A percentile compares a stretch with the other conserved stretches of the same genome.
Conservation (phyloP, 345 rosid genomes). For the Angophora floribunda region DNA sequence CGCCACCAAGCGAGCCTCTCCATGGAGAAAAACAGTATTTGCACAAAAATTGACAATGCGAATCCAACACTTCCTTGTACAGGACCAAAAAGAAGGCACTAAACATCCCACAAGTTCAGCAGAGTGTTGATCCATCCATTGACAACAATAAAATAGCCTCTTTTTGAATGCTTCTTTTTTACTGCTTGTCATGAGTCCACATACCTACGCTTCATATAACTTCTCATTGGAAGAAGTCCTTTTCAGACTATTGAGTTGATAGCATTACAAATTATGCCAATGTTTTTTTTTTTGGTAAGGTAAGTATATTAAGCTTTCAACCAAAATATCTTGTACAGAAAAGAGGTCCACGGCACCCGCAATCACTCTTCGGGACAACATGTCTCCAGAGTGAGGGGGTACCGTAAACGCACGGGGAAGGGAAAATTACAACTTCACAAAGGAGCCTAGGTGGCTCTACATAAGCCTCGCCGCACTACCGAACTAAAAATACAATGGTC, state of each 20-base stretch:
- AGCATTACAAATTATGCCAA: neutral
- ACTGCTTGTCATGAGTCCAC: neutral
- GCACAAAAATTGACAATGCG: neutral
- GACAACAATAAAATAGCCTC: neutral
- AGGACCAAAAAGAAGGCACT: neutral
- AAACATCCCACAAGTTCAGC: neutral
- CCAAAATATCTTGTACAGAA: too few relatives aligned
- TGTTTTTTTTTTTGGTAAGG: too few relatives aligned
- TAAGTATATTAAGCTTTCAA: too few relatives aligned
- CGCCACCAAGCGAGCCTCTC: neutral
- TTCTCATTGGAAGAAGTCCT: neutral
- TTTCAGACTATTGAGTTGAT: neutral
- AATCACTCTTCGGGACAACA: too few relatives aligned
- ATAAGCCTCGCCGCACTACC: too few relatives aligned
- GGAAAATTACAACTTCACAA: too few relatives aligned
- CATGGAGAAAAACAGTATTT: neutral
- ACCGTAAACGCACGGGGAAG: too few relatives aligned
- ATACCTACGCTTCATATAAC: neutral
- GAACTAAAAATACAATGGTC: too few relatives aligned
- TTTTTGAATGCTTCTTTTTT: neutral
- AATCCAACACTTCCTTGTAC: neutral
- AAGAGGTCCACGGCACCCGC: too few relatives aligned
- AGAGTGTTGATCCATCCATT: neutral
- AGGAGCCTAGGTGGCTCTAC: too few relatives aligned
- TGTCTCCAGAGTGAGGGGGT: too few relatives aligned